Percentiles rank a stretch among this genome's conserved stretches.
Conservation (phyloP, 257 asterid genomes). For the Mentha longifolia region DNA sequence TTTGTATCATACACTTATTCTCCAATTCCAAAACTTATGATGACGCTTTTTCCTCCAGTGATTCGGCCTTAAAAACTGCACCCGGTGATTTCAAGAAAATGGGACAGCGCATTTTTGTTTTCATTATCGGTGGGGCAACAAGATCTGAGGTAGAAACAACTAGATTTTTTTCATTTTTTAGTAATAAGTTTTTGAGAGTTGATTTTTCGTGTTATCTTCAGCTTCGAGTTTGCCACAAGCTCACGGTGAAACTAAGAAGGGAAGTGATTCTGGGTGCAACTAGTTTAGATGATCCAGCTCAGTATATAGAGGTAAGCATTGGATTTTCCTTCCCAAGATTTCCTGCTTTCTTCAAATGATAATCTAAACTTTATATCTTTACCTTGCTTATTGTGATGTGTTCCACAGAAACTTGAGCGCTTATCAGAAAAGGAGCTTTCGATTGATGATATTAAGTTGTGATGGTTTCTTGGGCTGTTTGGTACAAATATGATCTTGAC, state of each 20-base stretch:
- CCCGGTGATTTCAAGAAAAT: slow-evolving; percentile 63
- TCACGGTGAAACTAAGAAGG: slow-evolving; percentile 67
- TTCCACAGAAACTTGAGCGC: slow-evolving; percentile 72
- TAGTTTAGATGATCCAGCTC: slow-evolving; percentile 78
- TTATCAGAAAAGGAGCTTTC: slow-evolving; percentile 58
- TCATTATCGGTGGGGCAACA: slow-evolving; percentile 89
- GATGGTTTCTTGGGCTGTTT: slow-evolving; percentile 29
- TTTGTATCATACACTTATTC: not conserved
- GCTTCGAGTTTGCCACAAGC: slow-evolving; percentile 88
- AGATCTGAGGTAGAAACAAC: slow-evolving; percentile 71
- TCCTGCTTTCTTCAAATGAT: not conserved
- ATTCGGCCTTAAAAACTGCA: slow-evolving; percentile 49
- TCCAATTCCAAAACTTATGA: not conserved
- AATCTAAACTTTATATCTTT: not conserved
- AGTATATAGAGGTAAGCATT: slow-evolving; percentile 61
- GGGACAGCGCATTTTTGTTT: slow-evolving; percentile 83
- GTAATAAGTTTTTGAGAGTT: too few species aligned
- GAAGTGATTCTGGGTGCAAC: slow-evolving; percentile 88
- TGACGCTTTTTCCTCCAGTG: slow-evolving; percentile 45
- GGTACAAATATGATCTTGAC: slow-evolving; percentile 11
- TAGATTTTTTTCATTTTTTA: too few species aligned
- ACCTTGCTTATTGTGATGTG: not conserved
- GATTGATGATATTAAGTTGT: slow-evolving; percentile 44
- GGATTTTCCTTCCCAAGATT: not conserved
- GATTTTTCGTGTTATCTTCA: slow-evolving; percentile 33